A percentile compares a stretch with the other conserved stretches of the same genome.
phyloP scores from a whole-genome alignment of 1,139 yeast genomes.

The Taphrina wiesneri region DNA sequence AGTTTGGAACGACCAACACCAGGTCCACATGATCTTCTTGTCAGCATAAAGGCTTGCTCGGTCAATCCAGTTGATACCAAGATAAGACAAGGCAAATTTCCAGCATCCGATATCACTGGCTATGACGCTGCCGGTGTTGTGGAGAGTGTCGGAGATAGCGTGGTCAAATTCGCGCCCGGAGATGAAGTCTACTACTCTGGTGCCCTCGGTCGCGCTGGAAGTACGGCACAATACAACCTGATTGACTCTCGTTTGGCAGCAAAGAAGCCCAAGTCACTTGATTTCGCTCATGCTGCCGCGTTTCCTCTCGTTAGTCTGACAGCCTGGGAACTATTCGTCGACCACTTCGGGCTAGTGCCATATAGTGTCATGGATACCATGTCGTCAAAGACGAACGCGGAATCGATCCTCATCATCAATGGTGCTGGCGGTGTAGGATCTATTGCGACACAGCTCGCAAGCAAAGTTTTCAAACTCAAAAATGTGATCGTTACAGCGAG shows the following conservation, averaged over 20 bases:
- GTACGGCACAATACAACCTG: constrained; percentile 13
- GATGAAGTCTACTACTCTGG: constrained; percentile 20
- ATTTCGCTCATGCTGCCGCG: constrained; percentile 13
- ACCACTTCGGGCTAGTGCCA: constrained; percentile 19
- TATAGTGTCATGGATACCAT: constrained; percentile 7
- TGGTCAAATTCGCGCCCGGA: neutral
- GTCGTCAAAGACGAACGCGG: constrained; percentile 8
- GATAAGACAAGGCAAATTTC: constrained; percentile 16
- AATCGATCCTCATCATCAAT: constrained; percentile 21
- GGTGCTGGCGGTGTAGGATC: constrained; percentile 28
- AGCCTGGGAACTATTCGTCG: constrained; percentile 25
- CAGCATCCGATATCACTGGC: constrained; percentile 12
- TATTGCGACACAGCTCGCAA: constrained; percentile 11
- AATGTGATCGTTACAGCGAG: constrained; percentile 13
- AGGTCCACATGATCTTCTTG: constrained; percentile 5
- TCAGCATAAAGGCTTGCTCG: constrained; percentile 13
- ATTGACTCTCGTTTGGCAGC: constrained; percentile 12
- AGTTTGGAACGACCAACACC: constrained; percentile 7
- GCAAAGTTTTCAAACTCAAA: constrained; percentile 1
- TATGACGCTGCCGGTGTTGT: constrained; percentile 22
- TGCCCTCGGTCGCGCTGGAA: constrained; percentile 11
- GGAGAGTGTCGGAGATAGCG: neutral
- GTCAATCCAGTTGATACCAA: constrained; percentile 26
- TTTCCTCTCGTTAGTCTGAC: constrained; percentile 26
- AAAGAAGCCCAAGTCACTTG: constrained; percentile 1